Evolutionary conservation across 306 rosid species (phyloP).

Genomic region (Cucumis hystrix): DNA sequence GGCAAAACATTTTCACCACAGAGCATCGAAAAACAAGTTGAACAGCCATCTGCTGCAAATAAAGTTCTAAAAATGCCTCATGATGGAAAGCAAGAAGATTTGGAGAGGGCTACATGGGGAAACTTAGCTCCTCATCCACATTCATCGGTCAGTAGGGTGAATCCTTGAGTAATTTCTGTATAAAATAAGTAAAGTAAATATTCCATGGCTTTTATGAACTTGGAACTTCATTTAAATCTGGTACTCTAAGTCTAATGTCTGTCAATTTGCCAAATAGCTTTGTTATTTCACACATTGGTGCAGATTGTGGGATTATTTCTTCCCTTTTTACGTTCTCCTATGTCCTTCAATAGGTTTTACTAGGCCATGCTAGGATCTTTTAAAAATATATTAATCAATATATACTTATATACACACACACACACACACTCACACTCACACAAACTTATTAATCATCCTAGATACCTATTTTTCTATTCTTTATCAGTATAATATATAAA

Average conservation of each 20-base stretch:
- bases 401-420: too few relatives aligned
- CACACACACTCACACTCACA: too few relatives aligned
- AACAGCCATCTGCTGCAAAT: constrained; percentile 17
- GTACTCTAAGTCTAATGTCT: not conserved
- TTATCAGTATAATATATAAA: not conserved
- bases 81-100: constrained; percentile 33
- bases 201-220: not conserved
- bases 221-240: not conserved
- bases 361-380: not conserved
- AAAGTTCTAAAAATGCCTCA: constrained; percentile 13
- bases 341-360: not conserved
- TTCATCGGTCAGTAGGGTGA: constrained; percentile 34
- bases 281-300: not conserved
- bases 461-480: not conserved
- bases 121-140: constrained; percentile 36
- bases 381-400: too few relatives aligned
- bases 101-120: constrained; percentile 24
- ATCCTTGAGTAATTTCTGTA: not conserved
- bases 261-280: not conserved
- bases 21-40: constrained; percentile 21
- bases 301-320: not conserved
- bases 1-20: constrained; percentile 18
- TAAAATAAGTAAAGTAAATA: not conserved
- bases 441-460: not conserved
- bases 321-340: not conserved